These are phyloP conservation scores for Hypomontagnella monticulosa DNA, from an alignment of 495 filamentous ascomycete genomes.

Conservation along the genomic window DNA sequence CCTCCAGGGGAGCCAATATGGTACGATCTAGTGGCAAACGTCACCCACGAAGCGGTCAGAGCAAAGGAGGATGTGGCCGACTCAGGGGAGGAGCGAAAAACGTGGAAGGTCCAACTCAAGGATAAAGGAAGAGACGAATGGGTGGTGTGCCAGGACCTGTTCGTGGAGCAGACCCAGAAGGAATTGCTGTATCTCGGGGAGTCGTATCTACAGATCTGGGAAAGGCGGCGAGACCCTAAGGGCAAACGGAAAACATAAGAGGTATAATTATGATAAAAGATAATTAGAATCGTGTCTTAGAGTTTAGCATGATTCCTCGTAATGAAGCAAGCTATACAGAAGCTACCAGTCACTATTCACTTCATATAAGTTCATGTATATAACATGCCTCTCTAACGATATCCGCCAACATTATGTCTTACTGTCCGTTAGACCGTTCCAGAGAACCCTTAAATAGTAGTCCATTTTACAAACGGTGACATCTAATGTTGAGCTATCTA, in stretches of 20 bases:
- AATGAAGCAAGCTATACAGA: too few relatives aligned
- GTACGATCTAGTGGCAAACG: constrained; percentile 97
- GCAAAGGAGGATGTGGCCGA: constrained; percentile 76
- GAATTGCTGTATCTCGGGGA: constrained; percentile 93
- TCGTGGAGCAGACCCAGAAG: constrained; percentile 83
- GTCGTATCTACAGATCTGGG: constrained; percentile 96
- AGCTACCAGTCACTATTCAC: too few relatives aligned
- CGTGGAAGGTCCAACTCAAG: constrained; percentile 75
- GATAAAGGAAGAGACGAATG: constrained; percentile 79
- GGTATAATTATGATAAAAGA: neutral
- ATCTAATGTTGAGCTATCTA: neutral
- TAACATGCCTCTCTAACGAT: too few relatives aligned
- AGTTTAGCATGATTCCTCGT: too few relatives aligned
- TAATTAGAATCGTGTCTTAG: neutral
- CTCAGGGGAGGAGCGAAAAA: constrained; percentile 83
- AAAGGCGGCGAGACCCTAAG: constrained; percentile 67
- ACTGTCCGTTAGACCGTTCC: too few relatives aligned
- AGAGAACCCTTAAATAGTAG: too few relatives aligned
- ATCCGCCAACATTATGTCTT: too few relatives aligned
- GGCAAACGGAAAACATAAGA: constrained; percentile 41
- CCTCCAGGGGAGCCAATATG: constrained; percentile 86
- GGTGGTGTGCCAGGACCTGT: constrained; percentile 93
- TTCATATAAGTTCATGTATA: too few relatives aligned
- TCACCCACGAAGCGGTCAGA: constrained; percentile 89
- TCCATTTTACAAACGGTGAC: too few relatives aligned